Evolutionary conservation across 2,329 filamentous ascomycete species (phyloP), one percentile per base, ranked within the genome.

Genomic region (Podosphaera xanthii): DNA sequence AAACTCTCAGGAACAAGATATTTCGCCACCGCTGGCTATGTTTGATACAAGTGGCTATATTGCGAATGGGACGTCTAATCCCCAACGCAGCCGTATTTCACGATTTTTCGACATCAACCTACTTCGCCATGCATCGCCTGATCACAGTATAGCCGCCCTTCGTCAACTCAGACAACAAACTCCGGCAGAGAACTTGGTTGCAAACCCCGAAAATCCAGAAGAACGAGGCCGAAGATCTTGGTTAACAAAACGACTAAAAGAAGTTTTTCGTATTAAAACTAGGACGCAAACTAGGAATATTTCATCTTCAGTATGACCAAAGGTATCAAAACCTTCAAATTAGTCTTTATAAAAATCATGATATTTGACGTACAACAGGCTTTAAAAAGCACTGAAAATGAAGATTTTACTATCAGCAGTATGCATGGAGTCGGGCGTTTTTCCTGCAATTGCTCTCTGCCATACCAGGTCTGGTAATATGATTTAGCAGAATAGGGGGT

Each of bases 101-200:
- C 74, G 79, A 2, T 66, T 82, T 3, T 72, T 82, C 48, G 79
- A 83, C 63, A 70, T 81, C 53, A 74, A 78, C 62, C 71, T 77
- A 52, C 70, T 83, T 22, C 75, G 80, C 9, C 74, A 81, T 61
- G 79, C 79, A n/a, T 72, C 79, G 0, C 72, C 76, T 2, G 77
- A 82, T 63, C 80, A 83, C 68, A 77, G 79, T n/a, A 79, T 83
- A 59, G 78, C 77, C 59, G 77, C 75, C 4, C 71, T 83, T 4
- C 73, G 80, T 42, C 74, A 75, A 58, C 72, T 76, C 54, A 46
- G 73, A 72, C 63, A 73, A 72, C 61, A 71, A 69, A 62, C 65
- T 31, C 63, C 62, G 50, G 59, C 59, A 36, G 64, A 64, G 46
- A 63, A 44, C 9, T 61, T 44, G 12, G 38, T 56, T 34, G 14